Percentiles rank a stretch among this genome's conserved stretches.
These are phyloP conservation scores for Mycena galericulata DNA, from an alignment of 768 basidiomycete species.

Conservation along the genomic window DNA sequence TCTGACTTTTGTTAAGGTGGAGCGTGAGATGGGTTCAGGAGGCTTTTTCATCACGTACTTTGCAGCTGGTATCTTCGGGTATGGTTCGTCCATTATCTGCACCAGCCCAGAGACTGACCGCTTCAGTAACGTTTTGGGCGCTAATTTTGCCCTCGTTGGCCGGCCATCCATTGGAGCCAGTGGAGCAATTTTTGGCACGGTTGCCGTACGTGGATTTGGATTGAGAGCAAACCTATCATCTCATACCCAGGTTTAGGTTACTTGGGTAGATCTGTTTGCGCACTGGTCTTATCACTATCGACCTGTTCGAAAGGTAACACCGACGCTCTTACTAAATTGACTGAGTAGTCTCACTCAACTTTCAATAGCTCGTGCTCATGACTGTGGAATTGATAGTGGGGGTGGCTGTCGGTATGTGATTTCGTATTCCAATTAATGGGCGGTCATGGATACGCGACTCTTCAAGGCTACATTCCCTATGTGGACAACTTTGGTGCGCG, in stretches of 20 bases:
- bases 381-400: constrained; percentile 89
- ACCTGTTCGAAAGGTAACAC: constrained; percentile 79
- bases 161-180: constrained; percentile 92
- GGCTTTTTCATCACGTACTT: constrained; percentile 91
- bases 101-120: neutral
- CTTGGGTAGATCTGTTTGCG: constrained; percentile 90
- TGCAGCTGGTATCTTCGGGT: constrained; percentile 94
- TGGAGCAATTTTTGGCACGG: constrained; percentile 91
- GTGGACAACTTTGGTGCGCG: constrained; percentile 89
- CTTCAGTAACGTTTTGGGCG: constrained; percentile 85
- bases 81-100: constrained; percentile 29
- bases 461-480: constrained; percentile 41
- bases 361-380: constrained; percentile 80
- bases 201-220: constrained; percentile 64
- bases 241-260: constrained; percentile 55
- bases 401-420: constrained; percentile 71
- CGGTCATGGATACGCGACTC: neutral
- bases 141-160: constrained; percentile 92
- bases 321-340: neutral
- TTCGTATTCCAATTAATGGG: neutral
- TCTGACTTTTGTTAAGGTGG: constrained; percentile 63
- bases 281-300: constrained; percentile 93
- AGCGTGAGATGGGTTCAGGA: constrained; percentile 90
- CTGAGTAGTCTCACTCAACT: neutral
- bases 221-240: neutral